Evolutionary conservation across 768 basidiomycete genomes (phyloP), one percentile per base, ranked within the genome.

Genomic region (Psilocybe subaeruginosa): DNA sequence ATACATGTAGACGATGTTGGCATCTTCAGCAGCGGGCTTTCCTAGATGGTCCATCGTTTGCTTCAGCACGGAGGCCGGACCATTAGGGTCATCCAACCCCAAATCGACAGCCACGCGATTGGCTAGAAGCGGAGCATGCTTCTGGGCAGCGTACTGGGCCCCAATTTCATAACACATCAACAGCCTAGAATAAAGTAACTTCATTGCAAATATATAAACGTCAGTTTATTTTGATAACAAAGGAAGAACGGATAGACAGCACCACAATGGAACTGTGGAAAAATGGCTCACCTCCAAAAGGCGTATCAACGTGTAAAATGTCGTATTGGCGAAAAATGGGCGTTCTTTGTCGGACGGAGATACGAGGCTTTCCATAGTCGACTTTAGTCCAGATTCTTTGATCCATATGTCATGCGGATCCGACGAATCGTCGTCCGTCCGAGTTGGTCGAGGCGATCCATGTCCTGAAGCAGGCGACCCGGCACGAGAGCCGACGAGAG

Each of bases 151-250:
- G 62, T 90, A 83, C 60, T 84, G 81, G 23, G 83, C 82, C 11
- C 93, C 91, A 54, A 91, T 87, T 65, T 88, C 84, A 77, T 96
- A 96, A 79, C 95, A 97, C 72, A 84, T 84, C 51, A 89, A 76
- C 54, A 99, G 81, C 63, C 97, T 91, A 60, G 88, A 89, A 82
- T 97, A 97, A 65, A 97, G 82, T 66, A 94, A 77, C 96, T 99
- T 72, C 41, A 43, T 43, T 35, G 64, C 59, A 60, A 23, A 29
- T 52, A 65, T 54, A 55, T 49, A 35, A 39, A 55, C 16, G 76
- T 93, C 96, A 71, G 31, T 33, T 37, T 31, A 14, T 43, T 43
- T 43, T 43, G n/a, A 53, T 16, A 31, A 63, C 41, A 56, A 35
- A 56, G 48, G 43, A 56, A 55, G 53, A 57, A 52, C 48, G 37